These are phyloP conservation scores for Spathaspora sp. DNA, from an alignment of 1,139 yeast genomes.

Conservation along the genomic window DNA sequence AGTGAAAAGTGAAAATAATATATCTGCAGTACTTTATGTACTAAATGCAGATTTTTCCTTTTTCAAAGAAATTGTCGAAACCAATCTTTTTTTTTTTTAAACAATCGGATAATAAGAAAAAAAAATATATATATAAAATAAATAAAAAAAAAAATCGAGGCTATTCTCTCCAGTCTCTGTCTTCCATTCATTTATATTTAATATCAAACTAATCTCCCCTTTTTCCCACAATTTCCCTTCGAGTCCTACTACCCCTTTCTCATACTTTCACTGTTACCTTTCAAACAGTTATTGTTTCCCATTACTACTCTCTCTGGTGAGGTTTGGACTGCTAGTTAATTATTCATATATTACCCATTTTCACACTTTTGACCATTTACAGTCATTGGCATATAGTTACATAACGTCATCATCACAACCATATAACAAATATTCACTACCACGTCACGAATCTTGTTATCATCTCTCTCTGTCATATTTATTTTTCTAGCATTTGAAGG, in stretches of 20 bases:
- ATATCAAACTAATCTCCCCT: constrained; percentile 1
- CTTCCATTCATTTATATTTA: constrained; percentile 1
- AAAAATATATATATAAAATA: neutral
- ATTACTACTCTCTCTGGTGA: constrained; percentile 7
- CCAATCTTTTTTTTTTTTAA: neutral
- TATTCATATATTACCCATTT: neutral
- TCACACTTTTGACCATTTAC: neutral
- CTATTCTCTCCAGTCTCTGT: constrained; percentile 3
- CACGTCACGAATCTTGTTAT: neutral
- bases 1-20: neutral
- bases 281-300: constrained; percentile 10
- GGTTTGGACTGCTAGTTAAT: neutral
- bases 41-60: neutral
- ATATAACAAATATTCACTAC: neutral
- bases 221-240: neutral
- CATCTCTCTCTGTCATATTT: neutral
- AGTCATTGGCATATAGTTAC: neutral
- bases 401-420: neutral
- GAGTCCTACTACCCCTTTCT: neutral
- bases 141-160: neutral
- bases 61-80: neutral
- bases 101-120: neutral
- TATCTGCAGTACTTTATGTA: neutral
- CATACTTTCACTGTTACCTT: constrained; percentile 10
- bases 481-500: neutral